A percentile compares a stretch with the other conserved stretches of the same genome.
Evolutionary conservation across 2,329 filamentous ascomycete genomes (phyloP).

Genomic region (Cadophora sp.): DNA sequence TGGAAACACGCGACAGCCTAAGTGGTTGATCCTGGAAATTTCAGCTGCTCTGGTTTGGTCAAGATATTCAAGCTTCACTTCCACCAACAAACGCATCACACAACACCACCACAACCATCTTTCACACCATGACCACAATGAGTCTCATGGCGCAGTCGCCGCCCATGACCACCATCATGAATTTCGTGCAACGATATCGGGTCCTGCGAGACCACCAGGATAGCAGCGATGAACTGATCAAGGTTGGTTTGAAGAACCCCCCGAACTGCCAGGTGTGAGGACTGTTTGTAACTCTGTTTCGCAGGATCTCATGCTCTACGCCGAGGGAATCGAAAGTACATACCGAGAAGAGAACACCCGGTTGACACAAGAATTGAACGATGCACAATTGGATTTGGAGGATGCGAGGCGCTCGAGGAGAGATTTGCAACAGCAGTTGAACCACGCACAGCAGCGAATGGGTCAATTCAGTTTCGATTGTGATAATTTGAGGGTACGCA

Average conservation of each 20-base stretch:
- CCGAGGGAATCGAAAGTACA: conserved; percentile 52
- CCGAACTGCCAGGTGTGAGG: background rate
- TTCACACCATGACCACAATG: conserved; percentile 5
- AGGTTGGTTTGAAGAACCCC: conserved; percentile 48
- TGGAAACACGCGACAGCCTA: conserved; percentile 12
- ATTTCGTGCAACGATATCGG: conserved; percentile 57
- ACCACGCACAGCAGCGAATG: conserved; percentile 48
- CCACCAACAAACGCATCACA: background rate
- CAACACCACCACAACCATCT: background rate
- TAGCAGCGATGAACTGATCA: conserved; percentile 54
- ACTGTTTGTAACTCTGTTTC: conserved; percentile 22
- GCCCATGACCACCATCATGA: conserved; percentile 44
- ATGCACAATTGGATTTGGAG: conserved; percentile 57
- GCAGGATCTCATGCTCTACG: conserved; percentile 57
- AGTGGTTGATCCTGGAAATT: background rate
- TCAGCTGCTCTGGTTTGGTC: background rate
- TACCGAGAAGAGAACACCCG: conserved; percentile 53
- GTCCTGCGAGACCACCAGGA: conserved; percentile 52
- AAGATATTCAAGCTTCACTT: conserved; percentile 1
- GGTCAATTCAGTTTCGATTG: conserved; percentile 49
- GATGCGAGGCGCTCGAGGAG: conserved; percentile 56
- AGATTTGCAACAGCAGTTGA: conserved; percentile 57
- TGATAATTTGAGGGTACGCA: conserved; percentile 55
- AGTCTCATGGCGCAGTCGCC: conserved; percentile 27
- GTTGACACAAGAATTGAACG: conserved; percentile 51